These are phyloP conservation scores for Salix udensis DNA, from an alignment of 345 rosid genomes.

Conservation along the genomic window DNA sequence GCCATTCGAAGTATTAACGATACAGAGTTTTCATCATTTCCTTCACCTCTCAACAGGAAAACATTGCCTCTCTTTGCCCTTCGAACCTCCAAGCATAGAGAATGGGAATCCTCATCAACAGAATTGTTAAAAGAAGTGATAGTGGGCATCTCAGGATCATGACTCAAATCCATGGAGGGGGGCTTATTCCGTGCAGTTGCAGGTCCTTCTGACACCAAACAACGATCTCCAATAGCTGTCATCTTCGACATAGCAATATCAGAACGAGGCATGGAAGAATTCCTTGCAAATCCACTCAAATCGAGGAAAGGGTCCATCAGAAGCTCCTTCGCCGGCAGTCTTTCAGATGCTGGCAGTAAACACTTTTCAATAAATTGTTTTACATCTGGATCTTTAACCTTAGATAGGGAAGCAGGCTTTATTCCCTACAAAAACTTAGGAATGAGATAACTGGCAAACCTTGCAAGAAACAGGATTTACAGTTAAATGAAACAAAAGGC, in stretches of 20 bases:
- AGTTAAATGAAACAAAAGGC: neutral
- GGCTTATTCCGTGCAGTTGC: constrained; percentile 29
- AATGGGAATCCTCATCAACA: constrained; percentile 16
- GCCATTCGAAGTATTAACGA: constrained; percentile 26
- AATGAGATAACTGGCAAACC: neutral
- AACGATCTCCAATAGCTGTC: constrained; percentile 41
- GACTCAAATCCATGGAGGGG: constrained; percentile 20
- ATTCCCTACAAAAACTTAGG: constrained; percentile 10
- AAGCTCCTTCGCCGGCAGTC: constrained; percentile 19
- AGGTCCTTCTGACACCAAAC: constrained; percentile 51
- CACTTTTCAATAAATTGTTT: constrained; percentile 19
- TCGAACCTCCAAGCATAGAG: constrained; percentile 52
- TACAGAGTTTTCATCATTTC: constrained; percentile 11
- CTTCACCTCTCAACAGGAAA: constrained; percentile 23
- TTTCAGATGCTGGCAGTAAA: constrained; percentile 17
- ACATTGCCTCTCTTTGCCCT: constrained; percentile 48
- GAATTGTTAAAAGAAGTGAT: constrained; percentile 12
- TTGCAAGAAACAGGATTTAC: neutral
- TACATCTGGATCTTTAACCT: constrained; percentile 19
- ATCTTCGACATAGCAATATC: constrained; percentile 61
- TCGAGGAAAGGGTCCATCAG: constrained; percentile 21
- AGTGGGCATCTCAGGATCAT: constrained; percentile 10
- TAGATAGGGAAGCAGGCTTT: constrained; percentile 18
- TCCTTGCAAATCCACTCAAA: constrained; percentile 21
- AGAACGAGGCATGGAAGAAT: constrained; percentile 51